Evolutionary conservation across 208 protist genomes (phyloP).

Genomic region (Leptomonas seymouri): DNA sequence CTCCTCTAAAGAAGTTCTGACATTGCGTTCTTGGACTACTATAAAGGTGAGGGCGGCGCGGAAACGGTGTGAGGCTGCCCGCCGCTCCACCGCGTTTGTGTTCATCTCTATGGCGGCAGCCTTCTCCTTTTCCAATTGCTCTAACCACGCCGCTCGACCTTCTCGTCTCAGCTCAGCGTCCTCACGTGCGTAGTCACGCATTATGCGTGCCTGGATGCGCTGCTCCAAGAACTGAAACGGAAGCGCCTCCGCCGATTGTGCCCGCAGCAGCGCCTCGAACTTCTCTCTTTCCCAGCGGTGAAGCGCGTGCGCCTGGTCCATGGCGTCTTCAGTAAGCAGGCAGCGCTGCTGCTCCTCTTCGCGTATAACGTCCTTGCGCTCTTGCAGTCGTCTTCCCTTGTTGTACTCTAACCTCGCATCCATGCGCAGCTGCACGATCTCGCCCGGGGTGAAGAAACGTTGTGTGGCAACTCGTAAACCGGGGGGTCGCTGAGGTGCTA

Average conservation of each 20-base stretch:
- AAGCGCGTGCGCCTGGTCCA: conserved; percentile 8
- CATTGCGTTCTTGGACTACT: conserved; percentile 42
- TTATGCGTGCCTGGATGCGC: conserved; percentile 26
- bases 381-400: conserved; percentile 3
- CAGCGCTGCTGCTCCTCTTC: conserved; percentile 23
- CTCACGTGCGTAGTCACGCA: conserved; percentile 11
- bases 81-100: conserved; percentile 17
- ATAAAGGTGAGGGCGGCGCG: conserved; percentile 65
- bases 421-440: conserved; percentile 16
- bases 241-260: conserved; percentile 11
- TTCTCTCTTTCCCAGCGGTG: neutral
- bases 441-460: conserved; percentile 22
- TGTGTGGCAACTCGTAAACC: conserved; percentile 15
- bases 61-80: conserved; percentile 33
- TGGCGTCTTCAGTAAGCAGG: conserved; percentile 12
- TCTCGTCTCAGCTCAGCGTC: conserved; percentile 38
- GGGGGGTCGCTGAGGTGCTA: neutral
- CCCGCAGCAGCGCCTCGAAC: conserved; percentile 10
- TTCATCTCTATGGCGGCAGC: neutral
- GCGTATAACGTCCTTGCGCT: conserved; percentile 15
- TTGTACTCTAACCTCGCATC: conserved; percentile 24
- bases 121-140: conserved; percentile 24
- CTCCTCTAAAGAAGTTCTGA: conserved; percentile 26
- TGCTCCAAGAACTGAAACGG: conserved; percentile 28
- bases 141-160: conserved; percentile 64